Percentiles rank a stretch among this genome's conserved stretches.
These are phyloP conservation scores for Fonsecaea erecta DNA, from an alignment of 2,329 filamentous ascomycete species.

Conservation along the genomic window DNA sequence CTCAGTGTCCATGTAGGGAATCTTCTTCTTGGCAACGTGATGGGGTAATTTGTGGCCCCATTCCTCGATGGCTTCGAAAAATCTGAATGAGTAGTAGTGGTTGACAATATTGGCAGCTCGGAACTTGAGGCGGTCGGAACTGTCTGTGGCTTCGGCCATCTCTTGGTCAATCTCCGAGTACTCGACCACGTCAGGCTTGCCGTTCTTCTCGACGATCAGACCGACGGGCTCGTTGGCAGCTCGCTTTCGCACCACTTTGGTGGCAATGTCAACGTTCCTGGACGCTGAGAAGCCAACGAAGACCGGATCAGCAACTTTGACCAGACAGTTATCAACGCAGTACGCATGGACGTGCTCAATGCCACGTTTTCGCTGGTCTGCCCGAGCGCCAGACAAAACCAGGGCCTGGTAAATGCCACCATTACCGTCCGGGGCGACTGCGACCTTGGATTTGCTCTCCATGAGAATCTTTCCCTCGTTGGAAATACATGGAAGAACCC, in stretches of 20 bases:
- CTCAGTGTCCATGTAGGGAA: constrained; percentile 77
- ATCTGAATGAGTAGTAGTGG: constrained; percentile 97
- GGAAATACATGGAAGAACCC: constrained; percentile 92
- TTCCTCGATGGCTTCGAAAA: constrained; percentile 85
- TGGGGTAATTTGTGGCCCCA: constrained; percentile 89
- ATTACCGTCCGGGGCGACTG: constrained; percentile 95
- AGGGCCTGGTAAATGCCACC: constrained; percentile 95
- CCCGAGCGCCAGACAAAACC: constrained; percentile 75
- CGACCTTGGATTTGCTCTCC: constrained; percentile 85
- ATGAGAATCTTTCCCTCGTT: constrained; percentile 97
- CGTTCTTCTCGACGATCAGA: constrained; percentile 91
- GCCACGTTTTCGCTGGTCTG: constrained; percentile 85
- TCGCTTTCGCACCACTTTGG: constrained; percentile 99
- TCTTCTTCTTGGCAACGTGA: constrained; percentile 98
- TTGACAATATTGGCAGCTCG: constrained; percentile 99
- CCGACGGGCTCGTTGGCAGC: constrained; percentile 95
- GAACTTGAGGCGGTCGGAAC: constrained; percentile 85
- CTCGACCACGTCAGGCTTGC: constrained; percentile 95
- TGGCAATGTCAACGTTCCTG: constrained; percentile 91
- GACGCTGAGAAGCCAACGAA: constrained; percentile 93
- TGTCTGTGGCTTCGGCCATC: constrained; percentile 88
- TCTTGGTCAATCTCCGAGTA: constrained; percentile 94
- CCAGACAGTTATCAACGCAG: constrained; percentile 99
- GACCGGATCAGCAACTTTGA: constrained; percentile 93
- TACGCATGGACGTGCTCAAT: constrained; percentile 96